Base-by-base conservation (phyloP, 177 flowering plant species). In the Vitis hybrid region DNA sequence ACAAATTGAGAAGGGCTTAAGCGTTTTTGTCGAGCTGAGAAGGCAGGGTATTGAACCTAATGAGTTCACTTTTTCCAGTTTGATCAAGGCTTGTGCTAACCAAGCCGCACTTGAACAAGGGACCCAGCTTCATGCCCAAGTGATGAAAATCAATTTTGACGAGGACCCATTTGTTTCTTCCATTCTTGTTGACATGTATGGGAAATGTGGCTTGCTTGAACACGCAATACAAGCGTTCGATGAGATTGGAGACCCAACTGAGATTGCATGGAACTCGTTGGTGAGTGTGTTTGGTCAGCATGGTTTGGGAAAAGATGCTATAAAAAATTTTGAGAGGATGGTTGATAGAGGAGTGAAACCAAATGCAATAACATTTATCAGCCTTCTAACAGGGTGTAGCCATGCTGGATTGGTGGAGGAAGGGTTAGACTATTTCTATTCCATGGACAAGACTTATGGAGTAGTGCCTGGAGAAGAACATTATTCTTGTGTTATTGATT, bases 31-130 rank as follows among this genome's bases (percentile, higher is more conserved):
- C 17, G 78, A 83, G 50, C 67, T 81, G 56, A 68, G 59, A 56
- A 80, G 74, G 65, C 74, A 52, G 9, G 85, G 79, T 6, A 70
- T 85, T 62, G 65, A 76, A 30, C 87, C 90, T 35, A 85, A 85
- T 72, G 86, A 85, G 66, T 83, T 72, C 63, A 87, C 90, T 17
- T 85, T 82, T 72, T 85, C 88, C 6, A 83, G 84, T 63, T 68
- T 85, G 79, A 78, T 87, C 72, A 83, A 85, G 72, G 90, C 85
- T 17, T 83, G 86, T 79, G 79, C 88, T 49, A 76, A 66, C 59
- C 75, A 81, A 68, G 87, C 83, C 54, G 75, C 72, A 14, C 82
- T 82, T 52, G 85, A 83, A 62, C 86, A 79, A 62, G 87, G 87
- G 50, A 51, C 40, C 48, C 86, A 81, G 56, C 72, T 87, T 58